phyloP scores from a whole-genome alignment of 2,329 filamentous ascomycete species.

The Fusarium brevicatenulatum region DNA sequence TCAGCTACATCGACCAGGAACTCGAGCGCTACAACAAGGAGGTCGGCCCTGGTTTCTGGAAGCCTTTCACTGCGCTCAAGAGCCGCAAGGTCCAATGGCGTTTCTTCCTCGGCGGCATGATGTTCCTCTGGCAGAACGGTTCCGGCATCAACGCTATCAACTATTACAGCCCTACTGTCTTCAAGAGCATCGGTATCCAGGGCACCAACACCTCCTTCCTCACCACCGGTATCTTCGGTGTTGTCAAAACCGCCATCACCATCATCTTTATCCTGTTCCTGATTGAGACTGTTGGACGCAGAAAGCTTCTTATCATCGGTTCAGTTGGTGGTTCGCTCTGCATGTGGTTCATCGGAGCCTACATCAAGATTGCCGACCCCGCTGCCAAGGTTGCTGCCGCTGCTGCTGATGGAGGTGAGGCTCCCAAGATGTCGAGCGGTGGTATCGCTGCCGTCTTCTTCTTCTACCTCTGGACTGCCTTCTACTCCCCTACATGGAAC shows the following conservation, averaged over 20 bases:
- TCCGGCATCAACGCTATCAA: conserved; percentile 81
- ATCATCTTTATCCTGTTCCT: conserved; percentile 75
- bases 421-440: conserved; percentile 50
- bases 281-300: conserved; percentile 67
- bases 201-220: conserved; percentile 57
- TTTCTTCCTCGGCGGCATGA: conserved; percentile 77
- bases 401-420: conserved; percentile 39
- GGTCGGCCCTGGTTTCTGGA: conserved; percentile 80
- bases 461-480: conserved; percentile 65
- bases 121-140: conserved; percentile 84
- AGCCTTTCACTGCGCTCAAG: conserved; percentile 70
- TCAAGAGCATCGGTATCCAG: conserved; percentile 59
- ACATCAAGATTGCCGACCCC: conserved; percentile 62
- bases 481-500: conserved; percentile 78
- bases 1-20: conserved; percentile 75
- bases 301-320: conserved; percentile 72
- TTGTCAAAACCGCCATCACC: conserved; percentile 76
- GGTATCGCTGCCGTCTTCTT: conserved; percentile 75
- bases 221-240: conserved; percentile 80
- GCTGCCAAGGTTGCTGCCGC: conserved; percentile 37
- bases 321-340: conserved; percentile 69
- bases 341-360: conserved; percentile 68
- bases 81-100: conserved; percentile 72
- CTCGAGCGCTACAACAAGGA: conserved; percentile 70
- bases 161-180: conserved; percentile 67